Evolutionary conservation across 1,284 basidiomycete species (phyloP).

Genomic region (Moesziomyces sp.): DNA sequence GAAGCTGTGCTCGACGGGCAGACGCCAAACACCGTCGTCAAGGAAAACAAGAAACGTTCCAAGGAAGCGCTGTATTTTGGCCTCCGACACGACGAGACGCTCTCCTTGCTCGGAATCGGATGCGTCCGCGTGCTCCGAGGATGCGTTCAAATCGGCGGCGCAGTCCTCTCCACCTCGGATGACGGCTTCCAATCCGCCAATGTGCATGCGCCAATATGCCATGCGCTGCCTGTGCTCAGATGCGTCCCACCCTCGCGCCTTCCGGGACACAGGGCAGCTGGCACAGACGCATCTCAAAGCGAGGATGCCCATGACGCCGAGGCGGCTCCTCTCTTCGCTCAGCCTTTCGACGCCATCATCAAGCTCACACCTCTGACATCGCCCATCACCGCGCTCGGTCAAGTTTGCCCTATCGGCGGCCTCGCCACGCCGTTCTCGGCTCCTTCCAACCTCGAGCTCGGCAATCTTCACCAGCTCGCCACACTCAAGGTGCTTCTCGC

Average conservation of each 20-base stretch:
- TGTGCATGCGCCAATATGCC: conserved; percentile 33
- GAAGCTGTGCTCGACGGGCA: conserved; percentile 10
- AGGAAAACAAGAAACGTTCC: conserved; percentile 29
- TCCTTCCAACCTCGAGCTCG: conserved; percentile 28
- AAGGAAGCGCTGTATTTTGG: conserved; percentile 32
- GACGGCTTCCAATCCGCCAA: conserved; percentile 19
- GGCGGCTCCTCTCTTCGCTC: not conserved
- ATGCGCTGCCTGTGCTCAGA: conserved; percentile 36
- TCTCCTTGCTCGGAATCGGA: conserved; percentile 37
- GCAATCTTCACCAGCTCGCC: conserved; percentile 21
- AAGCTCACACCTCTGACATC: conserved; percentile 27
- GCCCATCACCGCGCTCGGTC: conserved; percentile 24
- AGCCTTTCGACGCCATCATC: conserved; percentile 27
- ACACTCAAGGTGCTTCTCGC: conserved; percentile 32
- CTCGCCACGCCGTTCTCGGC: conserved; percentile 26
- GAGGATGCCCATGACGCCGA: not conserved
- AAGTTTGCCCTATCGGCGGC: conserved; percentile 37
- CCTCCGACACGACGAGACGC: conserved; percentile 21
- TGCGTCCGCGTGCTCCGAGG: conserved; percentile 26
- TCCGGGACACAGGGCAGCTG: conserved; percentile 2
- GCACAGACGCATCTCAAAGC: not conserved
- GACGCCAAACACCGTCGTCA: conserved; percentile 6
- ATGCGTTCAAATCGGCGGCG: conserved; percentile 36
- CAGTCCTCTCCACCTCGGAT: conserved; percentile 12
- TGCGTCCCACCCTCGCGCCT: conserved; percentile 7